These are phyloP conservation scores for Dendryphion nanum DNA, from an alignment of 2,329 filamentous ascomycete species.

Conservation along the genomic window DNA sequence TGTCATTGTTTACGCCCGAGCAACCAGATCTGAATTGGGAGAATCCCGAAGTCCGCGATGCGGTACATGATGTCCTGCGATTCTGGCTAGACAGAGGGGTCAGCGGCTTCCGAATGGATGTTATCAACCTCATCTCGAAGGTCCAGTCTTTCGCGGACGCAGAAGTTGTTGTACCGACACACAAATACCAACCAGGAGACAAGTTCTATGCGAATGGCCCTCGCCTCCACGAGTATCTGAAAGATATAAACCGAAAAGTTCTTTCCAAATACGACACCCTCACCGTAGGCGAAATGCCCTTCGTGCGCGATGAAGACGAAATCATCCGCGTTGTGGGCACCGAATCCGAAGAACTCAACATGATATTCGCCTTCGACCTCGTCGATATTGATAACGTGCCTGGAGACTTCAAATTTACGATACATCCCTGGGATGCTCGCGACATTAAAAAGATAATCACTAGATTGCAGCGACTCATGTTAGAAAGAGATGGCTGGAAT, in stretches of 20 bases:
- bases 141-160: slow-evolving; percentile 31
- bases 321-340: slow-evolving; percentile 47
- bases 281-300: slow-evolving; percentile 65
- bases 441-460: slow-evolving; percentile 35
- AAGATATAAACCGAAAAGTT: slow-evolving; percentile 62
- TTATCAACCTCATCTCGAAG: slow-evolving; percentile 40
- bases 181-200: slow-evolving; percentile 41
- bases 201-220: slow-evolving; percentile 67
- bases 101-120: slow-evolving; percentile 44
- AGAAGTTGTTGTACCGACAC: slow-evolving; percentile 25
- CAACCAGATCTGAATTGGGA: slow-evolving; percentile 88
- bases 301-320: slow-evolving; percentile 48
- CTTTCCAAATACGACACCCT: slow-evolving; percentile 62
- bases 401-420: slow-evolving; percentile 34
- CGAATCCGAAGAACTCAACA: slow-evolving; percentile 56
- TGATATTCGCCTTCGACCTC: slow-evolving; percentile 61
- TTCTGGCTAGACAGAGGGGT: slow-evolving; percentile 78
- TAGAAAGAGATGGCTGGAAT: slow-evolving; percentile 46
- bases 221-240: slow-evolving; percentile 65
- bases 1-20: slow-evolving; percentile 71
- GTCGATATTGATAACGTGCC: slow-evolving; percentile 39
- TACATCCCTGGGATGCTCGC: slow-evolving; percentile 33
- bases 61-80: slow-evolving; percentile 69
- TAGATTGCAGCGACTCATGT: slow-evolving; percentile 36
- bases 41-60: slow-evolving; percentile 62